These are phyloP conservation scores for Colletotrichum plurivorum DNA, from an alignment of 2,329 filamentous ascomycete genomes.

Conservation along the genomic window DNA sequence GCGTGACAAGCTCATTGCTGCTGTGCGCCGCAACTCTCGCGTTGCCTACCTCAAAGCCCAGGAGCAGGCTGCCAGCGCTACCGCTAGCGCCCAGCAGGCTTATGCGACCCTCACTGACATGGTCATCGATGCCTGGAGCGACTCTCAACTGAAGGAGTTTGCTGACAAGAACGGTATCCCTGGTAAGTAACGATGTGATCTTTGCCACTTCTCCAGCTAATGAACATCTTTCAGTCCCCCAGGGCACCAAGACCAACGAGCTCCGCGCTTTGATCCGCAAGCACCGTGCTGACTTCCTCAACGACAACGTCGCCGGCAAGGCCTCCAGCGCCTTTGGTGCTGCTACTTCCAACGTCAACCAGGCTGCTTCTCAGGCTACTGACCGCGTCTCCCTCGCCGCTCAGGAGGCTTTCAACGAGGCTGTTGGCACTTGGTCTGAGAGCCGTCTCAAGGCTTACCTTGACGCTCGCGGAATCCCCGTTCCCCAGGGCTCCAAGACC, in stretches of 20 bases:
- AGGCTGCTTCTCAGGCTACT: slow-evolving; percentile 83
- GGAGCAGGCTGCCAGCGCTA: slow-evolving; percentile 71
- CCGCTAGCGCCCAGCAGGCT: slow-evolving; percentile 76
- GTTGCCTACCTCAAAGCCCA: slow-evolving; percentile 80
- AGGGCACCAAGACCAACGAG: slow-evolving; percentile 92
- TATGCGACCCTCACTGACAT: slow-evolving; percentile 84
- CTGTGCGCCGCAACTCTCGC: slow-evolving; percentile 91
- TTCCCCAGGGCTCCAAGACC: slow-evolving; percentile 78
- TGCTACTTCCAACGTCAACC: slow-evolving; percentile 81
- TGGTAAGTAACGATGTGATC: slow-evolving; percentile 47
- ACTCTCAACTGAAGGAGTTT: slow-evolving; percentile 91
- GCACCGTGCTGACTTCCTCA: slow-evolving; percentile 80
- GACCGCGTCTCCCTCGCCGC: slow-evolving; percentile 74
- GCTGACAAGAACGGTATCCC: slow-evolving; percentile 88
- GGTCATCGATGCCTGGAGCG: slow-evolving; percentile 91
- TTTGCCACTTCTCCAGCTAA: not conserved
- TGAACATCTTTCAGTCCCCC: slow-evolving; percentile 74
- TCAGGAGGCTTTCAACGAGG: slow-evolving; percentile 77
- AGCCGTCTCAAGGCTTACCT: slow-evolving; percentile 84
- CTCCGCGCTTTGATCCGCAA: slow-evolving; percentile 91
- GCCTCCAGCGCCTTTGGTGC: slow-evolving; percentile 76
- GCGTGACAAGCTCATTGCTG: slow-evolving; percentile 90
- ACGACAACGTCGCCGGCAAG: slow-evolving; percentile 72
- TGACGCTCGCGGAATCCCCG: slow-evolving; percentile 81
- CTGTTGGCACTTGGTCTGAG: slow-evolving; percentile 77